Percentiles rank a stretch among this genome's conserved stretches.
Conservation (phyloP, 2,329 filamentous ascomycete species). For the Stachybotrys echinatus region DNA sequence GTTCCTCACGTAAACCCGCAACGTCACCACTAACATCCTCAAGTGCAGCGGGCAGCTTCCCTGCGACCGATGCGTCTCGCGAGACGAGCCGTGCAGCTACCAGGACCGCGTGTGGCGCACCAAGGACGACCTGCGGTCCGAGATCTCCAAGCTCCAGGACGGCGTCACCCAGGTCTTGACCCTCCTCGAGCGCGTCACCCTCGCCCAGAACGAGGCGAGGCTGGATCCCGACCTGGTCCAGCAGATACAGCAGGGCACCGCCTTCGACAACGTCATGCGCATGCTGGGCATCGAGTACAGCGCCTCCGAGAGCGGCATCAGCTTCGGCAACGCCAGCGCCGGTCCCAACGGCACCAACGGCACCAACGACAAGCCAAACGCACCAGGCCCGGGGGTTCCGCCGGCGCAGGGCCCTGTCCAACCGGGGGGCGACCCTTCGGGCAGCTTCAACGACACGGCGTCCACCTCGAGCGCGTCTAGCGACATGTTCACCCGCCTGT, state of each 20-base stretch:
- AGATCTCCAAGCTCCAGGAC: conserved; percentile 2
- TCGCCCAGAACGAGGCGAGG: background rate
- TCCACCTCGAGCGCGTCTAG: background rate
- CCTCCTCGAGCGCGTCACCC: background rate
- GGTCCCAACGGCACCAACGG: too few relatives aligned
- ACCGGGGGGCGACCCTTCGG: background rate
- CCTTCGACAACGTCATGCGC: background rate
- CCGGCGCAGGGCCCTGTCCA: background rate
- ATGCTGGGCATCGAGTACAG: background rate
- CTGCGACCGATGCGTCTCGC: conserved; percentile 1
- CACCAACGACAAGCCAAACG: too few relatives aligned
- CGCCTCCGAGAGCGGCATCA: background rate
- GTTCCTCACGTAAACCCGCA: too few relatives aligned
- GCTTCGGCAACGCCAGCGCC: background rate
- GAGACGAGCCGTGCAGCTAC: conserved; percentile 1
- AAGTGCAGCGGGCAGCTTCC: conserved; percentile 1
- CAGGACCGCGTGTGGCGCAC: conserved; percentile 3
- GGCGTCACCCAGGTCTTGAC: background rate
- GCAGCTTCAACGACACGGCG: background rate
- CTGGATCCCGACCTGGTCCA: background rate
- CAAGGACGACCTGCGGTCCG: conserved; percentile 3
- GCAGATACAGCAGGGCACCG: background rate
- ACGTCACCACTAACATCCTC: background rate
- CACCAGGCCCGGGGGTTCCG: too few relatives aligned
- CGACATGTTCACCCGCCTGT: background rate